Percentiles rank a stretch among this genome's conserved stretches.
These are phyloP conservation scores for Geosiphon pyriformis DNA, from an alignment of 192 early-diverging fungal species.

Conservation along the genomic window DNA sequence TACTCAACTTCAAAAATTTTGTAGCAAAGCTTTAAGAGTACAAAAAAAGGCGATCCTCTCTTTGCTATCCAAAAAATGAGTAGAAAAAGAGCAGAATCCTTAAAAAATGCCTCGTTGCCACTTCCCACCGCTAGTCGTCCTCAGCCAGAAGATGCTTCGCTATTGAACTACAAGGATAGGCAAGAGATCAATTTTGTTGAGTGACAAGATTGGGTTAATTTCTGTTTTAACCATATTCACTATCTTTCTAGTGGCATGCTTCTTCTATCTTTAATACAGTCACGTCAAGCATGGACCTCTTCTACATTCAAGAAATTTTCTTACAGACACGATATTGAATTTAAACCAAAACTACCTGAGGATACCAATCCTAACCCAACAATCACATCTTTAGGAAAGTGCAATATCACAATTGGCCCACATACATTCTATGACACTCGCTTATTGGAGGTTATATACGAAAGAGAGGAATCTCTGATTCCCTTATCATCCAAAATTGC, in stretches of 20 bases:
- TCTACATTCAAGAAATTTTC: conserved; percentile 34
- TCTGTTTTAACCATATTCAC: neutral
- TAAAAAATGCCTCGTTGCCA: conserved; percentile 1
- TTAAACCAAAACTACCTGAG: conserved; percentile 19
- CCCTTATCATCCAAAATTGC: neutral
- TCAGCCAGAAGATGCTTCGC: neutral
- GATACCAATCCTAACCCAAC: conserved; percentile 11
- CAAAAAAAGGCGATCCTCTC: neutral
- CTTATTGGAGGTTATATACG: conserved; percentile 13
- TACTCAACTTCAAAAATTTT: too few species aligned
- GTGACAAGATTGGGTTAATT: neutral
- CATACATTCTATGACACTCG: conserved; percentile 19
- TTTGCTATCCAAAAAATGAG: neutral
- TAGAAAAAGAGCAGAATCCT: conserved; percentile 11
- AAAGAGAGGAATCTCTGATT: neutral
- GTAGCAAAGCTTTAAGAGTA: neutral
- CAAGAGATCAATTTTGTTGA: neutral
- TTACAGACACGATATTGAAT: conserved; percentile 11
- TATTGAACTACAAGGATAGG: conserved; percentile 12
- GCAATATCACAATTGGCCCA: conserved; percentile 16
- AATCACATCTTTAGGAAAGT: conserved; percentile 10
- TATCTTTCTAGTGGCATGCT: conserved; percentile 31
- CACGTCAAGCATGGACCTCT: conserved; percentile 33
- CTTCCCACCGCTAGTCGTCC: neutral
- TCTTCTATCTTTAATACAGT: conserved; percentile 34